Conservation (phyloP, 192 early-diverging fungal genomes). For the Pilaira anomala region DNA sequence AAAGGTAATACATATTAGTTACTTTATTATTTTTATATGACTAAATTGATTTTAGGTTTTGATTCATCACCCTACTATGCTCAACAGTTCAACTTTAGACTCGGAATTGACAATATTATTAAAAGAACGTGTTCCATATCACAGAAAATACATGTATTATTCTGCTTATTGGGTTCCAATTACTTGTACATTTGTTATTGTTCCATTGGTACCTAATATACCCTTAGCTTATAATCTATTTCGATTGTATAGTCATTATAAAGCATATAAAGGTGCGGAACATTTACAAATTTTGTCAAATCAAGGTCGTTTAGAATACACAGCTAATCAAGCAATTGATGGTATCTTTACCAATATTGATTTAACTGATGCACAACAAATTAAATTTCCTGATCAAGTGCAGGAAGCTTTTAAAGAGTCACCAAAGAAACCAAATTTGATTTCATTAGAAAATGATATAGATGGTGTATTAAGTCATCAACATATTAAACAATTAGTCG, state of each 20-base stretch:
- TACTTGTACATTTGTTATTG: constrained; percentile 63
- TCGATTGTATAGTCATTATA: constrained; percentile 77
- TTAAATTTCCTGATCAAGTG: constrained; percentile 25
- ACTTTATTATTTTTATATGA: constrained; percentile 24
- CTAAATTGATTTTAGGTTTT: background rate
- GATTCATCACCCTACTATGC: constrained; percentile 41
- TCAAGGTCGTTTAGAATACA: constrained; percentile 7
- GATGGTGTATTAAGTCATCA: constrained; percentile 33
- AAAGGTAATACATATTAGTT: constrained; percentile 1
- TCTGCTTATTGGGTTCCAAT: constrained; percentile 67
- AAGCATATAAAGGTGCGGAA: constrained; percentile 45
- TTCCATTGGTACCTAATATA: constrained; percentile 75
- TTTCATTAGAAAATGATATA: constrained; percentile 21
- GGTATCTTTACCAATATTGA: background rate
- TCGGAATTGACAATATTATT: constrained; percentile 46
- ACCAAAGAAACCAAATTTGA: constrained; percentile 11
- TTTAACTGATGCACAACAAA: constrained; percentile 3
- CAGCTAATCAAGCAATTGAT: constrained; percentile 3
- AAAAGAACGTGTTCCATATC: constrained; percentile 57
- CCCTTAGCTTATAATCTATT: constrained; percentile 77
- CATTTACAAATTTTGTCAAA: constrained; percentile 21
- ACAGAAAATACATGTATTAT: constrained; percentile 66
- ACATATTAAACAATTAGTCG: constrained; percentile 40
- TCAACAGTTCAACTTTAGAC: constrained; percentile 43
- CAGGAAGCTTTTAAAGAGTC: constrained; percentile 6